Evolutionary conservation across 2,329 filamentous ascomycete species (phyloP).

Genomic region (Aspergillus piperis): DNA sequence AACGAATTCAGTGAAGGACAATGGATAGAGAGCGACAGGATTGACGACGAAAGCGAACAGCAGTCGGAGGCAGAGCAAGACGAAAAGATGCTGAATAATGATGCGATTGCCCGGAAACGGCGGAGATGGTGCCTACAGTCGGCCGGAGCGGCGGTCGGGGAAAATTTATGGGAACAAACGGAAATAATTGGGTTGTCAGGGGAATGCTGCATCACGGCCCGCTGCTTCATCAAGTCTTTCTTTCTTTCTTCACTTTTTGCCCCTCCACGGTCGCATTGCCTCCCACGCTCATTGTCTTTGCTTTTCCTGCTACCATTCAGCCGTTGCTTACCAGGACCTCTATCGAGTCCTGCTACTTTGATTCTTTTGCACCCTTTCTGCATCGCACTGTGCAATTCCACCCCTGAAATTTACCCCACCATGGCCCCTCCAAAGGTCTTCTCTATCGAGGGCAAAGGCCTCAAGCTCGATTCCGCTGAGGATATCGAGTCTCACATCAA

Average conservation of each 20-base stretch:
- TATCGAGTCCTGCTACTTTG: neutral
- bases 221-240: neutral
- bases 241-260: neutral
- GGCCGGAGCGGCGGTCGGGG: conserved; percentile 24
- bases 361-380: conserved; percentile 3
- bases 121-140: conserved; percentile 21
- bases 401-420: conserved; percentile 37
- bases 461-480: conserved; percentile 86
- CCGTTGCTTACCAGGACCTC: neutral
- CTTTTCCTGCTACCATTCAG: conserved; percentile 15
- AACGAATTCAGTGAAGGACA: neutral
- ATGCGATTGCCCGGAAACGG: conserved; percentile 15
- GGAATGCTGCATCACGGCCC: neutral
- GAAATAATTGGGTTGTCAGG: conserved; percentile 2
- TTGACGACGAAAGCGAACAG: conserved; percentile 4
- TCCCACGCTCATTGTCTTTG: conserved; percentile 3
- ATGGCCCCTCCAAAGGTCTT: conserved; percentile 66
- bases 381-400: conserved; percentile 8
- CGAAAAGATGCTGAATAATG: conserved; percentile 25
- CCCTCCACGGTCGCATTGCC: neutral
- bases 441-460: conserved; percentile 84
- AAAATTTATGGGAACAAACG: conserved; percentile 9
- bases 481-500: conserved; percentile 85
- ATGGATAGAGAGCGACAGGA: neutral
- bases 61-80: neutral